Base-by-base conservation (phyloP, 2,329 filamentous ascomycete genomes). In the Fusarium dlaminii region DNA sequence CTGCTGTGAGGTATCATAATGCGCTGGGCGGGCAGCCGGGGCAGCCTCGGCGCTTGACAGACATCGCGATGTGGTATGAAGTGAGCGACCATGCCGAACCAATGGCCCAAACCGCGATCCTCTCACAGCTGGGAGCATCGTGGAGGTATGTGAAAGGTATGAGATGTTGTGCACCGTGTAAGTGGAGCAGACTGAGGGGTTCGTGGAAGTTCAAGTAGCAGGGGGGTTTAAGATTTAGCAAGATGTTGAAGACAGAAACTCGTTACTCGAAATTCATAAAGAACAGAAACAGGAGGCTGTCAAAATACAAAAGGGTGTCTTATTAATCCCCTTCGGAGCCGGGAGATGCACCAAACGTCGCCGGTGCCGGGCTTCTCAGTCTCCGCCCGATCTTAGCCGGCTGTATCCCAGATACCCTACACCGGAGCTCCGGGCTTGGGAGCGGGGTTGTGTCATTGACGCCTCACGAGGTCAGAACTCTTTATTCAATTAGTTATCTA, bases 371-470 rank as follows among this genome's bases (percentile, higher is more conserved):
- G 73, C 73, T 36, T 55, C 17, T 46, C 51, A 40, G 36, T 51
- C 54, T 39, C 74, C 75, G 73, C 39, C 76, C 76, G 73, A 60
- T 70, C 74, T 59, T 78, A 78, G 63, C 76, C 76, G 76, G 73
- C 68, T 66, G 52, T 78, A 78, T 70, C 76, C 76, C 62, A 64
- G 40, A 58, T 74, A 75, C 72, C 72, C 72, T 74, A 75, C 40
- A 75, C 68, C 72, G 72, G 52, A 17, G 48, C 48, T 32, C 51
- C 68, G 68, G 72, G 29, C 49, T 22, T 51, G 46, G 40, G 36
- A 39, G 72, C 72, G 72, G 72, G 72, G 72, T 66, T 43, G 54
- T 63, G 63, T 64, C 68, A 69, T 62, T 61, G 56, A 72, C 68
- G 43, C 52, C 63, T 63, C 63, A 68, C 63, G 46, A 56, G 48